A percentile compares a stretch with the other conserved stretches of the same genome.
Conservation (phyloP, 2,329 filamentous ascomycete genomes). For the Stagonosporopsis tanaceti region DNA sequence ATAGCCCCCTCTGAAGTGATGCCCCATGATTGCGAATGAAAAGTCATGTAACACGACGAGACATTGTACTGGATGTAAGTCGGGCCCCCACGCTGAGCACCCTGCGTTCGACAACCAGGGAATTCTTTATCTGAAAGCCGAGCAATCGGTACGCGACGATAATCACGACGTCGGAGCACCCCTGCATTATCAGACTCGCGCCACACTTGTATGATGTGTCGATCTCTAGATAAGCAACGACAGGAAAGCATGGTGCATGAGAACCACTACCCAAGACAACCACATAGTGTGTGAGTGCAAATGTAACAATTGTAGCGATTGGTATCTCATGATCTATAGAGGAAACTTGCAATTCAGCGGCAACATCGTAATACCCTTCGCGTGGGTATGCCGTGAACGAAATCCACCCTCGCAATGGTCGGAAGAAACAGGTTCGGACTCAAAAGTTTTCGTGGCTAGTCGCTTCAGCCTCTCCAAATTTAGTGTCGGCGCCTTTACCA, state of each 20-base stretch:
- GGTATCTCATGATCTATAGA: constrained; percentile 15
- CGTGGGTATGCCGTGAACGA: constrained; percentile 11
- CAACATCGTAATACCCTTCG: constrained; percentile 13
- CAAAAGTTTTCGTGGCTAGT: background rate
- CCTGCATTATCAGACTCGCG: background rate
- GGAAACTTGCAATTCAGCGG: background rate
- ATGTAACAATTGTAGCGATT: background rate
- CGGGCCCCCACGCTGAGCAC: background rate
- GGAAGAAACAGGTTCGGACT: background rate
- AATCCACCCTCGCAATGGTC: background rate
- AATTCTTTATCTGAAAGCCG: background rate
- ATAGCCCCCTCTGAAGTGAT: too few relatives aligned
- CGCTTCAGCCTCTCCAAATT: constrained; percentile 23
- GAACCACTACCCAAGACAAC: background rate
- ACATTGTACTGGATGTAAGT: background rate
- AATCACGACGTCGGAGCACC: constrained; percentile 1
- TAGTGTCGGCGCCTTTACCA: constrained; percentile 16
- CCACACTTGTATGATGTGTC: background rate
- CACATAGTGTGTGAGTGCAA: background rate
- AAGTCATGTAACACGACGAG: too few relatives aligned
- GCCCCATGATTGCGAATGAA: too few relatives aligned
- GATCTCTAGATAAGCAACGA: constrained; percentile 2
- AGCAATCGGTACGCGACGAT: background rate
- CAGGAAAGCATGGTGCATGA: background rate
- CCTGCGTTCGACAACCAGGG: background rate